phyloP scores from a whole-genome alignment of 1,284 basidiomycete species.

The Ustilago cynodontis region DNA sequence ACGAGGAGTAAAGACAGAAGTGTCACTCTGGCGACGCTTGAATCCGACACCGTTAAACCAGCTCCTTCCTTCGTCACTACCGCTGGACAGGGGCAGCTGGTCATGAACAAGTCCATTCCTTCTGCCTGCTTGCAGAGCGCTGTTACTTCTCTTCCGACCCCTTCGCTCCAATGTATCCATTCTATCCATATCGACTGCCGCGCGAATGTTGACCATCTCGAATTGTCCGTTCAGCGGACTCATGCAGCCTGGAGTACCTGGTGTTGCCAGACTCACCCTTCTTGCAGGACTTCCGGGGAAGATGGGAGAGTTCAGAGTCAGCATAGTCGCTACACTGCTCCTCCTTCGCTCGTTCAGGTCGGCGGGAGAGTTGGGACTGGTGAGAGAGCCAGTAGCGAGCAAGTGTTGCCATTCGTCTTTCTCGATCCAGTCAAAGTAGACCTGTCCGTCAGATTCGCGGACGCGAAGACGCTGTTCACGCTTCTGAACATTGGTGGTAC shows the following conservation, averaged over 20 bases:
- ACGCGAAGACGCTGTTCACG: constrained; percentile 43
- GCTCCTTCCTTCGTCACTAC: not conserved
- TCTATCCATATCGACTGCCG: not conserved
- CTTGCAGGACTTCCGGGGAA: constrained; percentile 16
- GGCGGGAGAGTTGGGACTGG: constrained; percentile 2
- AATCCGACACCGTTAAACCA: constrained; percentile 11
- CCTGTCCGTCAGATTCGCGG: constrained; percentile 43
- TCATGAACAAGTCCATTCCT: constrained; percentile 14
- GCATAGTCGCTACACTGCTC: constrained; percentile 19
- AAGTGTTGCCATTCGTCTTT: constrained; percentile 40
- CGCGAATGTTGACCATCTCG: constrained; percentile 2
- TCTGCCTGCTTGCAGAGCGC: not conserved
- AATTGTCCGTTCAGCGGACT: constrained; percentile 13
- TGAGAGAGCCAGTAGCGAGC: constrained; percentile 18
- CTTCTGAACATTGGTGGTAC: constrained; percentile 39
- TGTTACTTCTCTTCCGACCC: constrained; percentile 29
- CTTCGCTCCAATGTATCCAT: constrained; percentile 11
- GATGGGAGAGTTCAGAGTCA: constrained; percentile 25
- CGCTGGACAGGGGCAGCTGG: not conserved
- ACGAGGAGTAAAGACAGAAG: not conserved
- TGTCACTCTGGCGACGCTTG: constrained; percentile 28
- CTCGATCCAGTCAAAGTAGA: constrained; percentile 49
- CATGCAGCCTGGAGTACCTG: not conserved
- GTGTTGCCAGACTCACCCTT: constrained; percentile 2
- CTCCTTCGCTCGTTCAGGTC: constrained; percentile 4